phyloP scores from a whole-genome alignment of 148 eudicot genomes.

The Suaeda aralocaspica region DNA sequence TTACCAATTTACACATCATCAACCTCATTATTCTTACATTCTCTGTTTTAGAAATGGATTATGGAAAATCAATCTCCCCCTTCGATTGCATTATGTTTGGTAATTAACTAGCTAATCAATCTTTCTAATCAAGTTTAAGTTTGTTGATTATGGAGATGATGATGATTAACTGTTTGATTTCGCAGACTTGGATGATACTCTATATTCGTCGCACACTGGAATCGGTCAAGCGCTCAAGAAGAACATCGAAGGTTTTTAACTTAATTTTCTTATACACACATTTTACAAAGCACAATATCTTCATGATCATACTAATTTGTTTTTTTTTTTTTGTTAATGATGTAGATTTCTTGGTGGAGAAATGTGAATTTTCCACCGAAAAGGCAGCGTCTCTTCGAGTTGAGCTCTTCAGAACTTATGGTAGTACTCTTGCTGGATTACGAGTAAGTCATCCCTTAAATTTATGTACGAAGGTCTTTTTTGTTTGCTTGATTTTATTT shows the following conservation, averaged over 20 bases:
- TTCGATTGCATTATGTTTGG: conserved; percentile 63
- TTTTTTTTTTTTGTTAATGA: too few relatives aligned
- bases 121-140: too few relatives aligned
- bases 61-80: conserved; percentile 41
- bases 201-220: conserved; percentile 61
- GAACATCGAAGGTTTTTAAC: conserved; percentile 61
- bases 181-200: conserved; percentile 94
- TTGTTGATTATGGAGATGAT: too few relatives aligned
- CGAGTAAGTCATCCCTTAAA: too few relatives aligned
- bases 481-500: too few relatives aligned
- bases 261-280: too few relatives aligned
- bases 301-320: too few relatives aligned
- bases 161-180: too few relatives aligned
- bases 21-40: too few relatives aligned
- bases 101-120: conserved; percentile 23
- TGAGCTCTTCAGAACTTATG: conserved; percentile 75
- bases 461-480: too few relatives aligned
- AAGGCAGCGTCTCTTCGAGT: conserved; percentile 63
- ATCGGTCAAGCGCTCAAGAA: conserved; percentile 49
- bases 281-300: too few relatives aligned
- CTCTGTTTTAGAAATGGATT: conserved; percentile 38
- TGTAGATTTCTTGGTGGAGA: conserved; percentile 68
- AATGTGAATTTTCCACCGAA: conserved; percentile 51
- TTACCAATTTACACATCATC: too few relatives aligned
- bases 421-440: conserved; percentile 84